Base-by-base conservation (phyloP, 2,329 filamentous ascomycete genomes). In the Aschersonia sp. region DNA sequence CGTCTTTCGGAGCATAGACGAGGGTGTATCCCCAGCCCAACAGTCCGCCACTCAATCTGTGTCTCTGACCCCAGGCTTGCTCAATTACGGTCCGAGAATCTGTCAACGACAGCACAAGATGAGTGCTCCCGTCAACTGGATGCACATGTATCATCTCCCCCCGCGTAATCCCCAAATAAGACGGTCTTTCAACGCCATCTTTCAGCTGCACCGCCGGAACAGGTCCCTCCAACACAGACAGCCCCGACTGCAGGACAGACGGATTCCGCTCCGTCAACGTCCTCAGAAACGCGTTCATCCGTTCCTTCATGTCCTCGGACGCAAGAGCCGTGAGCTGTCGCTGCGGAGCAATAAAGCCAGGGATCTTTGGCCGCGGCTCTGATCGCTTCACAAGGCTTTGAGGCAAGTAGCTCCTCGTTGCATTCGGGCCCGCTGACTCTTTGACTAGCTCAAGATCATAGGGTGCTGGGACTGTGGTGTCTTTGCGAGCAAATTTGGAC, bases 21-120 rank as follows among this genome's bases (percentile, higher is more conserved):
- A 55, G 45, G 2, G 53, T 54, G 28, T 55, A 55, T 1, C 54
- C 53, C 52, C 54, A 54, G 29, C 47, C 45, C 20, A 55, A 42
- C 6, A 47, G 40, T 1, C 47, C 40, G 45, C 52, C 47, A 40
- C 51, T 52, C 30, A 69, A 53, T 40, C 51, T 50, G 47, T 69
- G 67, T 4, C 67, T 55, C 58, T 67, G 61, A 28, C 58, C 67
- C 66, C 67, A 70, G 1, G 63, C 62, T 43, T 51, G 55, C 10
- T 50, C 54, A 45, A 69, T 60, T 5, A 60, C 56, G 35, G 54
- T 52, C 40, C 57, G 57, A 4, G 64, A 65, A 50, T 70, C 67
- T 4, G 53, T 55, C 5, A 66, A 58, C 47, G 62, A 62, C 29
- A 69, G 52, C 4, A 57, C 58, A 9, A 65, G 46, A 51, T 70